A percentile compares a stretch with the other conserved stretches of the same genome.
Evolutionary conservation across 148 eudicot species (phyloP).

Genomic region (Rhododendron molle): DNA sequence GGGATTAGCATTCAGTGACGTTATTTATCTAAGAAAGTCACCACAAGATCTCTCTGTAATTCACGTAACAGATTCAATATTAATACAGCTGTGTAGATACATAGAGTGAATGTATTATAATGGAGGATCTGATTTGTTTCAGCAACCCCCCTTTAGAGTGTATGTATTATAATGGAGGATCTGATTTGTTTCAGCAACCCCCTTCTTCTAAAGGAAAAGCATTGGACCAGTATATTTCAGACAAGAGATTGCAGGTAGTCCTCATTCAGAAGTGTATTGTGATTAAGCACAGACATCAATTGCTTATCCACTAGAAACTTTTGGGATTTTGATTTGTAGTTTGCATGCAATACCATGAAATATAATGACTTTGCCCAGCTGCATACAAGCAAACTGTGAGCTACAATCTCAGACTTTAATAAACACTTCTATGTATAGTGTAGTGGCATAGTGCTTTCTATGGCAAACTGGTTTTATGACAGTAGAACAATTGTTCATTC

Average conservation of each 20-base stretch:
- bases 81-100: background rate
- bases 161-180: background rate
- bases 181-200: slow-evolving; percentile 42
- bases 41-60: background rate
- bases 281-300: background rate
- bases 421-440: background rate
- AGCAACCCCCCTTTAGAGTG: slow-evolving; percentile 36
- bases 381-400: background rate
- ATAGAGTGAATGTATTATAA: background rate
- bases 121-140: slow-evolving; percentile 17
- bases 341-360: background rate
- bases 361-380: background rate
- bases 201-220: slow-evolving; percentile 28
- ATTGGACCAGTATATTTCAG: slow-evolving; percentile 18
- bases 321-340: background rate
- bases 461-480: background rate
- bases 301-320: background rate
- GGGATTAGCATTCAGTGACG: background rate
- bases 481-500: background rate
- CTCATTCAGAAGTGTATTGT: background rate
- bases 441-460: background rate
- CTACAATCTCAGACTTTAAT: background rate
- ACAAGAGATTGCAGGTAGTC: slow-evolving; percentile 31
- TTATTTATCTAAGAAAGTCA: background rate
- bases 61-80: background rate